Conservation (phyloP, 495 filamentous ascomycete genomes). For the Hypoxylon fragiforme region DNA sequence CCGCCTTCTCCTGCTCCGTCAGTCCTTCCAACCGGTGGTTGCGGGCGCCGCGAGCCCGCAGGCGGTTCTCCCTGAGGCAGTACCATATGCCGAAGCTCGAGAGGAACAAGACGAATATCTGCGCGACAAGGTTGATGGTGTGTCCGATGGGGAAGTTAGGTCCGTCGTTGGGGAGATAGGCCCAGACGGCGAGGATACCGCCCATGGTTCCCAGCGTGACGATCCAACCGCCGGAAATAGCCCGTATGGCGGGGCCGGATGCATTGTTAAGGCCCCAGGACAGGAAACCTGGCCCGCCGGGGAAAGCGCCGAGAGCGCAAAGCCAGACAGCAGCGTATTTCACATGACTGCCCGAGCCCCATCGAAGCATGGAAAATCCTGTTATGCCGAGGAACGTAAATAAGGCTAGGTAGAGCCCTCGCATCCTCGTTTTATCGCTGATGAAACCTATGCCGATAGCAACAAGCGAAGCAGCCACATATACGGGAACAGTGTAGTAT, state of each 20-base stretch:
- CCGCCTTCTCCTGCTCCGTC: conserved; percentile 47
- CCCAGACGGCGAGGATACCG: conserved; percentile 61
- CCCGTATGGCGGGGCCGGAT: conserved; percentile 58
- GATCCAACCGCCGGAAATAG: conserved; percentile 56
- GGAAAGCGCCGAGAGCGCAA: conserved; percentile 55
- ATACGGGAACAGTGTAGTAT: conserved; percentile 57
- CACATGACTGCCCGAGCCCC: conserved; percentile 26
- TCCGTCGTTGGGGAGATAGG: conserved; percentile 53
- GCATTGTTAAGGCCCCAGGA: conserved; percentile 62
- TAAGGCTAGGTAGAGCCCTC: conserved; percentile 60
- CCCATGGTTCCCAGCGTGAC: conserved; percentile 60
- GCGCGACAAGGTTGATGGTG: conserved; percentile 59
- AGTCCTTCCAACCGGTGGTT: conserved; percentile 57
- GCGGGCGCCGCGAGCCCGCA: conserved; percentile 52
- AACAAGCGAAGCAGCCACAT: conserved; percentile 55
- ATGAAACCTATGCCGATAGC: conserved; percentile 60
- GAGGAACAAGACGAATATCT: conserved; percentile 47
- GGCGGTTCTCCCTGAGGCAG: conserved; percentile 55
- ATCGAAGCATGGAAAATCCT: conserved; percentile 47
- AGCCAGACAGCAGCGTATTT: conserved; percentile 53
- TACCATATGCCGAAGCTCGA: conserved; percentile 55
- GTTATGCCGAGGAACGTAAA: conserved; percentile 51
- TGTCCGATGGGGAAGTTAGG: conserved; percentile 59
- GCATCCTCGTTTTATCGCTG: conserved; percentile 60
- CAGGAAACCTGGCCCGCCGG: conserved; percentile 58